These are phyloP conservation scores for Digitaria exilis DNA, from an alignment of 202 grass and related monocot genomes.

Conservation along the genomic window DNA sequence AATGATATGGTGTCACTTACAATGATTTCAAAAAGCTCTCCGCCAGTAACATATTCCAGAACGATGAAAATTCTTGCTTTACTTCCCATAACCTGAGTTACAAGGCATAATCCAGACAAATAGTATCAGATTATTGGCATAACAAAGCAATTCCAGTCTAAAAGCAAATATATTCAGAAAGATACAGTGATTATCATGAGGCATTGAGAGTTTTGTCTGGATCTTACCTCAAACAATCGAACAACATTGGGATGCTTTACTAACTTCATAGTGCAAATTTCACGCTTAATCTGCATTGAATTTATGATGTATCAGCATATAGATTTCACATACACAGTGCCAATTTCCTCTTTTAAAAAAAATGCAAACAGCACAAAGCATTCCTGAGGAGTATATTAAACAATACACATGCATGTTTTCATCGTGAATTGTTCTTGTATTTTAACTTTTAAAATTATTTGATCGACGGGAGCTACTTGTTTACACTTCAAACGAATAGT, in stretches of 20 bases:
- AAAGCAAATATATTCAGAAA: not conserved
- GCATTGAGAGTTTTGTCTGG: not conserved
- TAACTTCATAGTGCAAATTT: constrained; percentile 94
- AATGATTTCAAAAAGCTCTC: constrained; percentile 97
- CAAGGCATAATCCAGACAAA: constrained; percentile 33
- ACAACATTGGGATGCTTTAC: constrained; percentile 93
- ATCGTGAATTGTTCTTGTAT: not conserved
- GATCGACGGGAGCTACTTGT: not conserved
- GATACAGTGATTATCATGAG: constrained; percentile 26
- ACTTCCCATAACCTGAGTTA: constrained; percentile 89
- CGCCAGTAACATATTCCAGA: constrained; percentile 90
- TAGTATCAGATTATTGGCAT: constrained; percentile 4
- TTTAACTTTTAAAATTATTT: not conserved
- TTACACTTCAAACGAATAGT: constrained; percentile 9
- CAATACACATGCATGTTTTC: not conserved
- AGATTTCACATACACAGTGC: not conserved
- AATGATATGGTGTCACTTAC: constrained; percentile 56
- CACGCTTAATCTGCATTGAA: constrained; percentile 81
- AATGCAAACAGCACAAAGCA: not conserved
- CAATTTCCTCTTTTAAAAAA: not conserved
- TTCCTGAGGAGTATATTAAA: constrained; percentile 19
- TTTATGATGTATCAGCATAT: constrained; percentile 37
- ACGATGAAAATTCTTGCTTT: constrained; percentile 96
- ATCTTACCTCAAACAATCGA: constrained; percentile 71
- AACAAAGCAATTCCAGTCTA: not conserved